A percentile compares a stretch with the other conserved stretches of the same genome.
These are phyloP conservation scores for Dentipellis sp. DNA, from an alignment of 768 basidiomycete species.

Conservation along the genomic window DNA sequence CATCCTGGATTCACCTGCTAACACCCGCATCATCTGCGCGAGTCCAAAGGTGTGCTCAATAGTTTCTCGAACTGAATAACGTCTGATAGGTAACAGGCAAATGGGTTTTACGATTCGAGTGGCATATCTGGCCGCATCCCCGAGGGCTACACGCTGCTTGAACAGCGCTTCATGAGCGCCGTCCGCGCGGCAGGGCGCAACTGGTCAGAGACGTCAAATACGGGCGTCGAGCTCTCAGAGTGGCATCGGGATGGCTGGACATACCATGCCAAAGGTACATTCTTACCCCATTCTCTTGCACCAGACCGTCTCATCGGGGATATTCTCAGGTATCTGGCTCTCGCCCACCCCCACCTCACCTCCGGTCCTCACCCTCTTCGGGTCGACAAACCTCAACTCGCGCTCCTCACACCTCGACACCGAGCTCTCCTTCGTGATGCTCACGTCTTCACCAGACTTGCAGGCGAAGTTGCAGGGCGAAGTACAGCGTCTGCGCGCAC, in stretches of 20 bases:
- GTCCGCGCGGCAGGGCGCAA: conserved; percentile 37
- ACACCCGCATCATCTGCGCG: conserved; percentile 73
- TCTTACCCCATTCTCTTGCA: background rate
- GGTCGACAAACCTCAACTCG: conserved; percentile 91
- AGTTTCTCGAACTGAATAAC: background rate
- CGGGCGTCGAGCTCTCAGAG: conserved; percentile 64
- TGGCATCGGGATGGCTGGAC: conserved; percentile 92
- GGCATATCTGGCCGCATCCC: conserved; percentile 92
- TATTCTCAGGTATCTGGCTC: conserved; percentile 69
- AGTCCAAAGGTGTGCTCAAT: conserved; percentile 61
- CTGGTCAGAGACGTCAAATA: conserved; percentile 18
- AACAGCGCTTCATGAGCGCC: conserved; percentile 73
- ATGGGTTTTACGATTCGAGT: conserved; percentile 86
- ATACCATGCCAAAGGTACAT: conserved; percentile 93
- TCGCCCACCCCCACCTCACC: conserved; percentile 42
- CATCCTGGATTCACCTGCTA: conserved; percentile 47
- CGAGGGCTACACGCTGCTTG: conserved; percentile 86
- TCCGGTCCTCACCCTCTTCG: conserved; percentile 77
- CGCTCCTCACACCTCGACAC: conserved; percentile 87
- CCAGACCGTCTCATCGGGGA: background rate
- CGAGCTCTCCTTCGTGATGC: conserved; percentile 82
- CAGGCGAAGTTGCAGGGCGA: conserved; percentile 44
- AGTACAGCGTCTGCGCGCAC: conserved; percentile 37
- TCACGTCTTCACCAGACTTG: conserved; percentile 47
- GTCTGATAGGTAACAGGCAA: conserved; percentile 49